Base-by-base conservation (phyloP, 2,329 filamentous ascomycete genomes). In the Pyricularia pennisetigena region DNA sequence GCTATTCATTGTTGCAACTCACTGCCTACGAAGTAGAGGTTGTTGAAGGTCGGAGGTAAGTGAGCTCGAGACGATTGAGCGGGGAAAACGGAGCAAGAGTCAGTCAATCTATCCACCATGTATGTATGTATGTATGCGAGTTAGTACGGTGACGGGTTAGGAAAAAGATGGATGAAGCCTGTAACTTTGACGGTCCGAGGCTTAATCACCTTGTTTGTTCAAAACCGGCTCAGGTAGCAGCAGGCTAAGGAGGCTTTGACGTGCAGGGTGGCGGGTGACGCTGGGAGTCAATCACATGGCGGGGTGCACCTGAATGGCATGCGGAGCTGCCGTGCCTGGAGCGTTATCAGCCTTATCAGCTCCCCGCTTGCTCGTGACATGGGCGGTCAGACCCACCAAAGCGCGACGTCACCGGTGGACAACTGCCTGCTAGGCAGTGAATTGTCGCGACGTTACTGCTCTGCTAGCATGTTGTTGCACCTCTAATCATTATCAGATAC, bases 1-100 rank as follows among this genome's bases (percentile, higher is more conserved):
- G 82, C 71, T 66, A 78, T 96, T 95, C 92, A 97, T 97, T 70
- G 72, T 80, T 75, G 66, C 30, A 61, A 14, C 32, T 41, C 5
- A 54, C 12, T 28, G 64, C 12, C 23, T 41, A 24, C 24, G 57
- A 26, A 12, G 24, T 24, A 23, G 12, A 14, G 23, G n/a, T 4
- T 28, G 57, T 54, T 54, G 16, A 54, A 54, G 41, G 20, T n/a
- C 20, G 41, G 20, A 54, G n/a, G 20, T 6, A 54, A 20, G 20
- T n/a, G n/a, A n/a, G 20, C 20, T 54, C 20, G 12, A 54, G 20
- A 54, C 16, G 20, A 54, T 54, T 54, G 41, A 54, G 41, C 41
- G 41, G 41, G 41, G 41, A 54, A 54, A 54, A n/a, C 8, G 7
- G 20, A 54, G 41, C n/a, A n/a, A 54, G 41, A 54, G 20, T 54